These are phyloP conservation scores for Dorcoceras hygrometricum DNA, from an alignment of 257 asterid genomes.

Conservation along the genomic window DNA sequence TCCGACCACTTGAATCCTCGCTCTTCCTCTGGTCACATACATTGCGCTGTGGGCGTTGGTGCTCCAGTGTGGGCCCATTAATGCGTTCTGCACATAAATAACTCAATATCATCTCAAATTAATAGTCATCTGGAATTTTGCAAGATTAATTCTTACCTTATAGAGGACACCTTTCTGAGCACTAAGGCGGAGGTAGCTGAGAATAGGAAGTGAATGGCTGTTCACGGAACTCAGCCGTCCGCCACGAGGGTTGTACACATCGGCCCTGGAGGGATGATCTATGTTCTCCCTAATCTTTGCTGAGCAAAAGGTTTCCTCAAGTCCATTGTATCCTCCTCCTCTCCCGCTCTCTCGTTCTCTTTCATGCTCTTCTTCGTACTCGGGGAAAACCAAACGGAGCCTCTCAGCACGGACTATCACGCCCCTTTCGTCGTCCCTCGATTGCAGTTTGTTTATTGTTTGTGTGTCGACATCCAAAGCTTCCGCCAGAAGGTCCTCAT, in stretches of 20 bases:
- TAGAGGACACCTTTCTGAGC: conserved; percentile 58
- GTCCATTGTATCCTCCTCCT: conserved; percentile 34
- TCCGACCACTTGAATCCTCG: conserved; percentile 57
- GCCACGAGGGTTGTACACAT: conserved; percentile 52
- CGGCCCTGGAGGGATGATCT: conserved; percentile 38
- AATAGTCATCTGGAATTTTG: background rate
- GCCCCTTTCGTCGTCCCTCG: conserved; percentile 48
- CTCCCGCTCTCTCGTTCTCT: conserved; percentile 11
- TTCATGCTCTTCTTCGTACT: conserved; percentile 24
- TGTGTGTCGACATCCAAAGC: conserved; percentile 29
- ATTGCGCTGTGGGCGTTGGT: conserved; percentile 44
- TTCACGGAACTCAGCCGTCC: conserved; percentile 54
- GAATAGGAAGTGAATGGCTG: conserved; percentile 54
- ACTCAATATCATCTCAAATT: too few species aligned
- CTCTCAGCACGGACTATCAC: conserved; percentile 40
- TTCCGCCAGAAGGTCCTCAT: conserved; percentile 37
- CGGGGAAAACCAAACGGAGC: conserved; percentile 32
- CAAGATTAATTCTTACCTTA: conserved; percentile 31
- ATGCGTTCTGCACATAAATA: conserved; percentile 38
- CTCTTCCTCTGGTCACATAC: conserved; percentile 50
- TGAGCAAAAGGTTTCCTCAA: conserved; percentile 55
- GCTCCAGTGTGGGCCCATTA: conserved; percentile 54
- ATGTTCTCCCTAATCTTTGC: conserved; percentile 41
- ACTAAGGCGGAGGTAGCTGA: conserved; percentile 45
- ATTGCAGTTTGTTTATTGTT: conserved; percentile 29